Base-by-base conservation (phyloP, 345 rosid species). In the Durio zibethinus region DNA sequence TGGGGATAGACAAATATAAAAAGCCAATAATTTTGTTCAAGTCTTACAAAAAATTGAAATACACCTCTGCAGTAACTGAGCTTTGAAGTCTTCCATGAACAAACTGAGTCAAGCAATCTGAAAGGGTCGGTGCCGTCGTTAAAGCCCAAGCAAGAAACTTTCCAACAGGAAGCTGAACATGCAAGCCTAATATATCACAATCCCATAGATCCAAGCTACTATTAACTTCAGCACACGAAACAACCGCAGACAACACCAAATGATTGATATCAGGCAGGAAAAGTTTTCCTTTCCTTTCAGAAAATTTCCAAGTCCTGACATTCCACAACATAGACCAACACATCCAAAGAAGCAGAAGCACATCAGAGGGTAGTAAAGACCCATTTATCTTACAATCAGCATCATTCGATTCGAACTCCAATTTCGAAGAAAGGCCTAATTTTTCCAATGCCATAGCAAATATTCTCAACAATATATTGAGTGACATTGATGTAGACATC, bases 271-370 rank as follows among this genome's bases (percentile, higher is more conserved):
- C 94, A 1, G 98, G 97, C 70, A 90, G 85, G 2, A 33, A 1
- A 33, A 92, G 63, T 53, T 59, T 72, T 16, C 18, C 80, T 52
- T 66, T 83, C 35, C 70, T 76, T 78, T 78, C 70, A 0, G 78
- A 69, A 45, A 76, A 20, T 45, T n/a, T 73, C 10, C 20, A 64
- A 60, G 65, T 76, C 74, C 83, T 87, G 25, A 86, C 82, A 78
- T 85, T 86, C 90, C 92, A 93, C 27, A 79, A 77, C 96, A 92
- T 83, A 40, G 90, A 71, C 99, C 98, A 96, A 81, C 92, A 90
- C 83, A 88, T 67, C 88, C 87, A 89, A 2, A 93, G 85, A 81
- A 95, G 85, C 79, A 89, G 42, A 76, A 84, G 78, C 76, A 90
- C 84, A 76, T 93, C 92, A 2, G 20, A 7, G 0, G 91, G 87